Evolutionary conservation across 371 early-diverging fungal genomes (phyloP).

Genomic region (Apophysomyces trapeziformis): DNA sequence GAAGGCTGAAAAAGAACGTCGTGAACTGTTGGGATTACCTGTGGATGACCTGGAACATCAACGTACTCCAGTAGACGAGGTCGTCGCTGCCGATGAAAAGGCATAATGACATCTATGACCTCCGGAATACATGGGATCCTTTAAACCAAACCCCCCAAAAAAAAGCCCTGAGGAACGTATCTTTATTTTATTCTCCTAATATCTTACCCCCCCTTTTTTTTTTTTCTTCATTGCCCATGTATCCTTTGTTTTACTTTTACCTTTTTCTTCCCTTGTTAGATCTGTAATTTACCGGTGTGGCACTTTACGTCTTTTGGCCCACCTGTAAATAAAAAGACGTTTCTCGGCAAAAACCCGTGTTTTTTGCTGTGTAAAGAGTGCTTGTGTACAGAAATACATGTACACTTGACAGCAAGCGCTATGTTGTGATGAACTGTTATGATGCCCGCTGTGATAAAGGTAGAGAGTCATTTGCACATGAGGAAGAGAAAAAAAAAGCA

Average conservation of each 20-base stretch:
- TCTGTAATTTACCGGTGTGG: slow-evolving; percentile 21
- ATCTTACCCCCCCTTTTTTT: neutral
- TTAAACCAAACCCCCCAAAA: neutral
- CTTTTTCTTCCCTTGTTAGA: slow-evolving; percentile 7
- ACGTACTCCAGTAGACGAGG: neutral
- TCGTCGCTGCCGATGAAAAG: neutral
- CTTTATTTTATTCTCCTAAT: neutral
- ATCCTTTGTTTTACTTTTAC: slow-evolving; percentile 12
- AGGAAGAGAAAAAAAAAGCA: no score
- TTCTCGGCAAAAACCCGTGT: neutral
- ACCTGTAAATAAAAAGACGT: slow-evolving; percentile 39
- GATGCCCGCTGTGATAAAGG: no score
- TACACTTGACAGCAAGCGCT: neutral
- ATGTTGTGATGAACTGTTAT: neutral
- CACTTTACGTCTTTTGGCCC: slow-evolving; percentile 43
- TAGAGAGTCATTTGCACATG: no score
- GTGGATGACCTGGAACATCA: slow-evolving; percentile 21
- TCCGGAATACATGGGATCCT: neutral
- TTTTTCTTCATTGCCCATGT: neutral
- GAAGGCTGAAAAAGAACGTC: slow-evolving; percentile 16
- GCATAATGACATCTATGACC: neutral
- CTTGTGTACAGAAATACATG: slow-evolving; percentile 12
- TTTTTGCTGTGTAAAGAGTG: neutral
- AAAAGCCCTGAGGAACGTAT: slow-evolving; percentile 10
- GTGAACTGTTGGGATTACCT: slow-evolving; percentile 20